Evolutionary conservation across 768 basidiomycete genomes (phyloP), one percentile per base, ranked within the genome.

Genomic region (Tephrocybe sp.): DNA sequence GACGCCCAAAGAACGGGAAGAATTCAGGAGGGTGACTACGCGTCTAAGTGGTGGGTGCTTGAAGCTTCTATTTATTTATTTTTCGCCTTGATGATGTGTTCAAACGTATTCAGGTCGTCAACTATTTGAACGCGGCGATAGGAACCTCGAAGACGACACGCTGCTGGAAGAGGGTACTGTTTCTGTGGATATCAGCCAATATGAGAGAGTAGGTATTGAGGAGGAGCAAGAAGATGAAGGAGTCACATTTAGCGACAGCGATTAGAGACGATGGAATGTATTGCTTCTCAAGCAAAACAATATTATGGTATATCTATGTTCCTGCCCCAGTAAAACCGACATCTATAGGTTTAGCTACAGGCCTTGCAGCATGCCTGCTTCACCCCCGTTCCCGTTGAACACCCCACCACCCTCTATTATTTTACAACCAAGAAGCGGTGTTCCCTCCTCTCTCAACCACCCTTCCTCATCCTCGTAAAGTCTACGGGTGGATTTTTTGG

Each of bases 171-270:
- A 94, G 63, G 94, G 84, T 20, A 80, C 83, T 0, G 83, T 88
- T 48, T 90, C 89, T 17, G 91, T 98, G 45, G 95, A 98, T 65
- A 68, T 91, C 61, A 89, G 84, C 57, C 87, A 94, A 65, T 99
- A 95, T 60, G 88, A 93, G 49, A 78, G 94, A 55, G 78, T 75
- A 35, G 73, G 72, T 39, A 61, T 72, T 20, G 76, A 79, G 39
- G 65, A 86, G 74, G 87, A 91, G 30, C 82, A 87, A 53, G 83
- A 85, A 45, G 85, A 82, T 45, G 77, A 85, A 53, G 79, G 68
- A 46, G 69, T 92, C 50, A 79, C 80, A 53, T 91, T 93, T 65
- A 93, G 90, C 62, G 92, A 95, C 65, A 93, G 91, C 60, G 92
- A 95, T 68, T 93, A 68, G 78, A 36, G 26, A 32, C 33, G 26